Base-by-base conservation (phyloP, 2,329 filamentous ascomycete genomes). In the Neoarthrinium moseri region DNA sequence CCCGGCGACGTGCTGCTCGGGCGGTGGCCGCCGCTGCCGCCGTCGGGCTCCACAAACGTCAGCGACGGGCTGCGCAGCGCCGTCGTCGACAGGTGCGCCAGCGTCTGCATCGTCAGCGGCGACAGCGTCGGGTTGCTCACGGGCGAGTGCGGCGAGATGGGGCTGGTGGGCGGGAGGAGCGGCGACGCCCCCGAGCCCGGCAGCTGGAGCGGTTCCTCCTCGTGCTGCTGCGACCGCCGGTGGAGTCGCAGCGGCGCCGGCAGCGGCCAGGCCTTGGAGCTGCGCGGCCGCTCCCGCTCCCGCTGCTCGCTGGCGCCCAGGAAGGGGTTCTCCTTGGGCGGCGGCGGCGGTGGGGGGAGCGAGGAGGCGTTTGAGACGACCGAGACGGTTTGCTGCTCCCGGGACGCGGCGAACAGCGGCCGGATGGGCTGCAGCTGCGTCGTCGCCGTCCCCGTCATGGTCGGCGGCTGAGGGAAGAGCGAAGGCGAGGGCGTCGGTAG, bases 381-480 rank as follows among this genome's bases (percentile, higher is more conserved):
- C 15, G 37, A 40, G 6, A 40, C 23, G 13, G 23, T 24, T 12
- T 23, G 30, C 7, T 29, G 23, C n/a, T n/a, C n/a, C 22, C 37
- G 11, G 23, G 23, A n/a, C 15, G 23, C 10, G 15, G 37, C 17
- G 24, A 40, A 40, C n/a, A 40, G 37, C 4, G 37, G 37, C 8
- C 37, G 37, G 18, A 43, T 44, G 10, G 10, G 15, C 8, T 11
- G 32, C 10, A 17, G 15, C 8, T 10, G 10, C 8, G 22, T 10
- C 18, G 22, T 21, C 12, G 20, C 41, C 17, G 26, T 44, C 18
- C 30, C 30, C 6, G 23, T 27, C 20, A 23, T 30, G 2, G 29
- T 23, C 30, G 32, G 41, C 20, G 41, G 41, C 13, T 35, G 41
- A 6, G 41, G 30, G 22, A 44, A 34, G 30, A 44, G 17, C 15